These are phyloP conservation scores for Piper betle DNA, from an alignment of 164 flowering plant species.

Conservation along the genomic window DNA sequence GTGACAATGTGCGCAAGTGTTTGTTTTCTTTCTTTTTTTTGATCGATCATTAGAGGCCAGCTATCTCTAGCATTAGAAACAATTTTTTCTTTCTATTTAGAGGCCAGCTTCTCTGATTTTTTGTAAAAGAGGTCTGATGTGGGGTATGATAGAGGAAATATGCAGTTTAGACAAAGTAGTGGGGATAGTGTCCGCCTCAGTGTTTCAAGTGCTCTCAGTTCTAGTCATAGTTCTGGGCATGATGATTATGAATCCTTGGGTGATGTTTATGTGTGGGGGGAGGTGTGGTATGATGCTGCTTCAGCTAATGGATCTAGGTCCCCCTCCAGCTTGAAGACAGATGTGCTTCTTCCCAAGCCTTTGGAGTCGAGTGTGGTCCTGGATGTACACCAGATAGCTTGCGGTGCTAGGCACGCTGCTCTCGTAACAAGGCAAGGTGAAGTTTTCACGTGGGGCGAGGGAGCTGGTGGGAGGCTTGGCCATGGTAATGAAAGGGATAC, in stretches of 20 bases:
- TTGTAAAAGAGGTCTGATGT: constrained; percentile 56
- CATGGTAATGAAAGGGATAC: constrained; percentile 55
- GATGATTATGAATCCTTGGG: constrained; percentile 88
- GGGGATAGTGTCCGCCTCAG: constrained; percentile 77
- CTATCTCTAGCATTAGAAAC: constrained; percentile 18
- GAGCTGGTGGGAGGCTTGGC: constrained; percentile 79
- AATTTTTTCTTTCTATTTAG: constrained; percentile 26
- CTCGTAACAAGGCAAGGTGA: constrained; percentile 88
- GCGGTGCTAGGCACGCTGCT: constrained; percentile 76
- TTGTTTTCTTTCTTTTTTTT: constrained; percentile 15
- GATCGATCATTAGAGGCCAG: constrained; percentile 37
- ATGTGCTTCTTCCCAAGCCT: constrained; percentile 61
- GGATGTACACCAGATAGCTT: constrained; percentile 76
- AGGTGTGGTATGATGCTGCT: constrained; percentile 53
- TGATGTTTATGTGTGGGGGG: constrained; percentile 95
- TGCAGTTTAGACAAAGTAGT: constrained; percentile 64
- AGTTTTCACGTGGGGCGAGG: constrained; percentile 95
- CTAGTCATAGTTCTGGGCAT: constrained; percentile 83
- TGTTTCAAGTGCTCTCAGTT: constrained; percentile 11
- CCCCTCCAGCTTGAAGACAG: constrained; percentile 24
- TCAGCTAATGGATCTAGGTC: constrained; percentile 22
- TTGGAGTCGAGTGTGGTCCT: constrained; percentile 75
- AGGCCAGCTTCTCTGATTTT: constrained; percentile 18
- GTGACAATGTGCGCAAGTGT: constrained; percentile 21
- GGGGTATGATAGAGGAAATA: constrained; percentile 44